These are phyloP conservation scores for Lipomyces lipofer DNA, from an alignment of 805 yeast species.

Conservation along the genomic window DNA sequence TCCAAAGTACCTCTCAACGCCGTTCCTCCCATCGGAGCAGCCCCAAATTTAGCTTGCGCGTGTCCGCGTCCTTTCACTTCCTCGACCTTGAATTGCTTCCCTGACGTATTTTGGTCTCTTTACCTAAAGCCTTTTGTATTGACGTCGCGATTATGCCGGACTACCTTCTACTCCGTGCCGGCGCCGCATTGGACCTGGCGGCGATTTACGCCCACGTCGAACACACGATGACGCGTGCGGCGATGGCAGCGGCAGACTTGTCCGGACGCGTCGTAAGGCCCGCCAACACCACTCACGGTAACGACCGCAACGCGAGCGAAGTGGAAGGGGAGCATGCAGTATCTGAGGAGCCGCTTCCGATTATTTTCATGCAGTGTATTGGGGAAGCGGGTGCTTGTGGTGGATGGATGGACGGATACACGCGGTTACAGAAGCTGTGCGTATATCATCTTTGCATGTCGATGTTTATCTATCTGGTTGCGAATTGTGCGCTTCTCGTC, in stretches of 20 bases:
- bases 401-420: background rate
- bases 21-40: too few relatives aligned
- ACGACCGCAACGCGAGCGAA: too few relatives aligned
- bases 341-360: background rate
- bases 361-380: background rate
- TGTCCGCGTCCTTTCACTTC: too few relatives aligned
- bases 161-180: background rate
- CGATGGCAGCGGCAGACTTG: background rate
- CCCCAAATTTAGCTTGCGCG: too few relatives aligned
- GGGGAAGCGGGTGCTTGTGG: background rate
- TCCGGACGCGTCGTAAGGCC: background rate
- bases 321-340: too few relatives aligned
- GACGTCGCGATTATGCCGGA: background rate
- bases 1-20: too few relatives aligned
- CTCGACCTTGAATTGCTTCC: too few relatives aligned
- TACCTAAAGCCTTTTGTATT: too few relatives aligned
- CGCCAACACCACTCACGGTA: background rate
- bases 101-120: too few relatives aligned
- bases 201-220: slow-evolving; percentile 2
- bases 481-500: background rate
- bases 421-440: background rate
- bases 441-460: too few relatives aligned
- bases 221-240: background rate
- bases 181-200: slow-evolving; percentile 1
- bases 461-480: background rate